These are phyloP conservation scores for Adenanthera pavonina DNA, from an alignment of 306 rosid species.

Conservation along the genomic window DNA sequence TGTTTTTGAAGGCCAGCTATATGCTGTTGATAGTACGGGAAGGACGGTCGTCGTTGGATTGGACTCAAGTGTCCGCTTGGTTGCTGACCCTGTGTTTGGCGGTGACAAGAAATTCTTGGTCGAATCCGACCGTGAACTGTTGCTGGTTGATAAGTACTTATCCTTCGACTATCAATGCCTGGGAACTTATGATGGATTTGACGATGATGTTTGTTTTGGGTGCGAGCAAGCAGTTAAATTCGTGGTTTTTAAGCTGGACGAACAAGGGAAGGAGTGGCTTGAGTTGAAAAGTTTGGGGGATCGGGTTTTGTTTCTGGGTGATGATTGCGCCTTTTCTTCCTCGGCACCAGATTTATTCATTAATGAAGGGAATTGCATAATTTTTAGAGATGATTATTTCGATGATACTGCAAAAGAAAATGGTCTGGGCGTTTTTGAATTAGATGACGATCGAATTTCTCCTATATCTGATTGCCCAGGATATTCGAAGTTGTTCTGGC, in stretches of 20 bases:
- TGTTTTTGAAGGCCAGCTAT: constrained; percentile 49
- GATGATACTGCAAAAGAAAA: constrained; percentile 31
- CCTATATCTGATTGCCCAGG: constrained; percentile 58
- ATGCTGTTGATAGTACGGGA: constrained; percentile 75
- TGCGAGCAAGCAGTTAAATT: constrained; percentile 64
- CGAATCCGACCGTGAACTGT: constrained; percentile 61
- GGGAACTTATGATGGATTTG: constrained; percentile 5
- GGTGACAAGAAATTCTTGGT: constrained; percentile 87
- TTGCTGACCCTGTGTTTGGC: constrained; percentile 77
- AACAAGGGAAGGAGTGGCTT: constrained; percentile 61
- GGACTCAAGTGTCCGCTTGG: constrained; percentile 40
- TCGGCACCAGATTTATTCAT: constrained; percentile 52
- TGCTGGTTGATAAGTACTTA: constrained; percentile 72
- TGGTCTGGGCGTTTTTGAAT: constrained; percentile 59
- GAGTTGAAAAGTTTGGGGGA: constrained; percentile 63
- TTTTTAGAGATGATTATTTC: constrained; percentile 64
- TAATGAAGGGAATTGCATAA: constrained; percentile 61
- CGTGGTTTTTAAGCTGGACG: constrained; percentile 56
- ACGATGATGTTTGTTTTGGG: constrained; percentile 34
- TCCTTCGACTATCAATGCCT: background rate
- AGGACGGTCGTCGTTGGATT: constrained; percentile 57
- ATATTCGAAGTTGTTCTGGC: constrained; percentile 71
- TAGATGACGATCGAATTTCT: constrained; percentile 52
- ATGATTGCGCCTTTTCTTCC: constrained; percentile 72
- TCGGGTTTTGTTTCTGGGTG: constrained; percentile 73